Base-by-base conservation (phyloP, 345 rosid species). In the Eucalyptus melliodora region DNA sequence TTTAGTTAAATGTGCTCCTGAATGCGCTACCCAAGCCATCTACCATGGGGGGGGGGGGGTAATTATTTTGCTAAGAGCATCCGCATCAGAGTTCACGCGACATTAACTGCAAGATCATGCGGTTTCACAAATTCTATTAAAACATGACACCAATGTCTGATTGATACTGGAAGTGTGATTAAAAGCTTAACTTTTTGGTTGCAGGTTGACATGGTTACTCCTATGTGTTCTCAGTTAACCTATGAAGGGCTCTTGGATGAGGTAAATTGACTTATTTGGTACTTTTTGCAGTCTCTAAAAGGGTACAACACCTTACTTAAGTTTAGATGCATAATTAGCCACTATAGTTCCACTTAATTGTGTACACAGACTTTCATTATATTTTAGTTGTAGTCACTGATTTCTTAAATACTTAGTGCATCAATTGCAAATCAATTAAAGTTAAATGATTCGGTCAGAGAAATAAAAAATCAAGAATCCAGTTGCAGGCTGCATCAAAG, bases 171-270 rank as follows among this genome's bases (percentile, higher is more conserved):
- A 86, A 50, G 60, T 26, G 50, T 89, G 90, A 49, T 45, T 86
- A 89, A 83, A 87, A 88, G 87, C 42, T 37, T 53, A 23, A 45
- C 34, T 87, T 67, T 89, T 67, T 90, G 87, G 72, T 87, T 93
- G 93, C 95, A 97, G 99, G 98, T 97, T 90, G 99, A 97, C 94
- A 94, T 97, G 98, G 94, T 96, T 87, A 97, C 98, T 87, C 99
- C 99, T 31, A 96, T 97, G 98, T 96, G 97, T 88, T 93, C 98
- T 86, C 99, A 97, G 89, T 92, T 97, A 89, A 97, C 99, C 67
- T 97, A 97, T 89, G 99, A 97, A 93, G 99, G 99, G 90, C 95
- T 97, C 88, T 50, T 97, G 88, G 99, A 97, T 67, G 99, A 97
- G 99, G 98, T 97, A 95, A 77, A 77, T 37, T 21, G 47, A 77